Conservation (phyloP, 331 rosid species). For the Telfairia occidentalis region DNA sequence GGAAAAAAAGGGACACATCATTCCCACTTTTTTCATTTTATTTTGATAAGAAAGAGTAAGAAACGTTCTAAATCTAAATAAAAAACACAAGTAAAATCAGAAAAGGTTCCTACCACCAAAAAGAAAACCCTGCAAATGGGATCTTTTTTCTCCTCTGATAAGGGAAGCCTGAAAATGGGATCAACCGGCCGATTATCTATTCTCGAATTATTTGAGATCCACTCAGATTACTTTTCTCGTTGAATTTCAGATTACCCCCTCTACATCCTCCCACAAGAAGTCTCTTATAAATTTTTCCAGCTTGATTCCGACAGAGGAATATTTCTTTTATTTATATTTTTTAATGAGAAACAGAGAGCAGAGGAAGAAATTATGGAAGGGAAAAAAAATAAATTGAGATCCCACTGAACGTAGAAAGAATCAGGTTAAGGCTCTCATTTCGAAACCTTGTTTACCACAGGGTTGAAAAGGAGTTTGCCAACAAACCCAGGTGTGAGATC, state of each 20-base stretch:
- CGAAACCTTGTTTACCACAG: neutral
- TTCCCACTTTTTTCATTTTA: neutral
- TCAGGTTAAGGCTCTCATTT: neutral
- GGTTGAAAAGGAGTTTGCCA: neutral
- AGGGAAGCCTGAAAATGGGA: neutral
- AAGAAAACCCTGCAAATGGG: neutral
- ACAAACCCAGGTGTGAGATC: neutral
- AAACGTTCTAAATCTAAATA: neutral
- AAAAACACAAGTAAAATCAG: neutral
- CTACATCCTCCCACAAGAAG: neutral
- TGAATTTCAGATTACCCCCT: neutral
- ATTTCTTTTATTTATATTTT: no score
- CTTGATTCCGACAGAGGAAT: neutral
- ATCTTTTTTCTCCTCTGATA: neutral
- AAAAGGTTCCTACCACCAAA: neutral
- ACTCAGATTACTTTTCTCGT: neutral
- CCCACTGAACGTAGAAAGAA: neutral
- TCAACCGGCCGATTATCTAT: neutral
- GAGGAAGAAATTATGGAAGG: neutral
- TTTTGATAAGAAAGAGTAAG: neutral
- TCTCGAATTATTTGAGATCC: neutral
- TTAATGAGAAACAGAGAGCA: no score
- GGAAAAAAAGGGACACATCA: neutral
- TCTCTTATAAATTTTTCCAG: neutral
- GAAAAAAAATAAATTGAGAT: neutral